Base-by-base conservation (phyloP, 2,329 filamentous ascomycete species). In the Hirsutella minnesotensis region DNA sequence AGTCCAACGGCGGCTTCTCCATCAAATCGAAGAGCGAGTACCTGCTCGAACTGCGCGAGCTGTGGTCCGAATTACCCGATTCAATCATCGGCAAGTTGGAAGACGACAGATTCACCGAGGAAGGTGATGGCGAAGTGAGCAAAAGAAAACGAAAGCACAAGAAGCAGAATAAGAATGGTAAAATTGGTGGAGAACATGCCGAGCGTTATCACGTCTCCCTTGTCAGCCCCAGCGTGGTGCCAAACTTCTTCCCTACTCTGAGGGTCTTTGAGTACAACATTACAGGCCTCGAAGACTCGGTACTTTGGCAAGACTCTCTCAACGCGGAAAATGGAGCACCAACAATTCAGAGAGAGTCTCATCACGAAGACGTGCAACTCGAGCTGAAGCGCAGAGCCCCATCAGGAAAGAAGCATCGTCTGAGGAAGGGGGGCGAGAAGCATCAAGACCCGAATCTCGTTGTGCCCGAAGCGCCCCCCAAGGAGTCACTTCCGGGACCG, bases 231-330 rank as follows among this genome's bases (percentile, higher is more conserved):
- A 96, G 89, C 56, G 69, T 98, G 31, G 86, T 96, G 9, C 92
- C 90, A 7, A 95, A 92, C 56, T 94, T 87, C 61, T 92, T 89
- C 50, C 92, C 90, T 0, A 88, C 85, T 1, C 63, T 95, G 27
- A 78, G 89, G n/a, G 74, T 98, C n/a, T 70, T 90, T 49, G 86
- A 95, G 56, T 98, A 96, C 69, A 96, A 98, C 58, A 86, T 86
- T 43, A 85, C 72, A 0, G 86, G 87, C 0, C 59, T 95, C 3
- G 83, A 87, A 49, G 55, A 77, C 41, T 52, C 59, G 0, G 55
- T 64, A 1, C 61, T 68, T 1, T 78, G 75, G 73, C 49, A 53
- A 1, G 67, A 68, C 40, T 43, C 54, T 1, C 53, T 53, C 18
- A 45, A 55, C 22, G 36, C 27, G 16, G 37, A 47, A 15, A 31